These are phyloP conservation scores for Talaromyces stipitatus DNA, from an alignment of 495 filamentous ascomycete genomes.

Conservation along the genomic window DNA sequence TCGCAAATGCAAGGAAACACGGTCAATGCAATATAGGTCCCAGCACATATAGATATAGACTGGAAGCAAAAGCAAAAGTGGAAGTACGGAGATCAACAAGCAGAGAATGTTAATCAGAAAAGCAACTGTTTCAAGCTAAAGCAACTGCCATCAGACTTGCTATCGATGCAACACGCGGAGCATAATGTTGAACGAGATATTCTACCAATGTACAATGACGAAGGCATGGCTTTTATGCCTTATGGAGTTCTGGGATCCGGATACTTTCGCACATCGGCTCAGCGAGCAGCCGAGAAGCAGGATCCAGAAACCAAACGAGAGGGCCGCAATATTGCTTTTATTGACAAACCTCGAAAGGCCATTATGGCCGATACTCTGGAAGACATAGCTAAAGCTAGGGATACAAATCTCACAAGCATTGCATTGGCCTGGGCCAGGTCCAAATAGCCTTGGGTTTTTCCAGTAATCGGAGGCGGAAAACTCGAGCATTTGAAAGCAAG, in stretches of 20 bases:
- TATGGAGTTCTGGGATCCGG: constrained; percentile 22
- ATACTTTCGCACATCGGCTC: constrained; percentile 15
- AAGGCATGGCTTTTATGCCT: constrained; percentile 30
- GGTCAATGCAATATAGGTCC: too few relatives aligned
- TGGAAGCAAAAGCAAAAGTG: too few relatives aligned
- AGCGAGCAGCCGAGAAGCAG: background rate
- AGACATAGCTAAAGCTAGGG: constrained; percentile 8
- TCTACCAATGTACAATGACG: constrained; percentile 22
- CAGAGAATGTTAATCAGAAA: too few relatives aligned
- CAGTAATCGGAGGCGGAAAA: constrained; percentile 60
- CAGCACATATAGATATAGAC: too few relatives aligned
- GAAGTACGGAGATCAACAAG: too few relatives aligned
- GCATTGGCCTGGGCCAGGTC: constrained; percentile 49
- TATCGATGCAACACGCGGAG: too few relatives aligned
- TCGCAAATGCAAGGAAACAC: too few relatives aligned
- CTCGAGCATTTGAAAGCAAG: constrained; percentile 57
- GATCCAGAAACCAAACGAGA: constrained; percentile 7
- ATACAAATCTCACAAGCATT: constrained; percentile 32
- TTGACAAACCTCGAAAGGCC: background rate
- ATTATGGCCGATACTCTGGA: background rate
- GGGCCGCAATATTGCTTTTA: constrained; percentile 8
- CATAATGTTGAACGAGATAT: constrained; percentile 26
- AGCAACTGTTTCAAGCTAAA: too few relatives aligned
- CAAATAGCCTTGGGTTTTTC: constrained; percentile 61
- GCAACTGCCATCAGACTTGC: too few relatives aligned